phyloP scores from a whole-genome alignment of 495 filamentous ascomycete species.

The Talaromyces borbonicus region DNA sequence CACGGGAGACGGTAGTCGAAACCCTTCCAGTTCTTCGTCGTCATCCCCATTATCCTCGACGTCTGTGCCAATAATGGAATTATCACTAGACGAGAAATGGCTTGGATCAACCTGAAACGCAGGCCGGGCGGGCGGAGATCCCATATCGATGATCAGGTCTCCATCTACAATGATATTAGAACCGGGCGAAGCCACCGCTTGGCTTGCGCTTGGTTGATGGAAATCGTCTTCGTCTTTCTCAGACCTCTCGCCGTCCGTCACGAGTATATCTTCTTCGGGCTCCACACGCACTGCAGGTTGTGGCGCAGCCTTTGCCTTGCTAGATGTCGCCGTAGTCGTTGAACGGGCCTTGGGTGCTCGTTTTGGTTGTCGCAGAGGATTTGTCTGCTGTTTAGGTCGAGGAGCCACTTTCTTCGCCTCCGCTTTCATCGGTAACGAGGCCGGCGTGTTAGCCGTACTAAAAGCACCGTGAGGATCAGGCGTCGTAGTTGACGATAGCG shows the following conservation, averaged over 20 bases:
- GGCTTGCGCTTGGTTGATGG: conserved; percentile 20
- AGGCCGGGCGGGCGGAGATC: conserved; percentile 31
- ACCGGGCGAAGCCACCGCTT: conserved; percentile 25
- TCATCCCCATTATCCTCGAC: conserved; percentile 24
- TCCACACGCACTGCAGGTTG: conserved; percentile 9
- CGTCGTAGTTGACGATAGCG: conserved; percentile 24
- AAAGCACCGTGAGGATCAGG: conserved; percentile 26
- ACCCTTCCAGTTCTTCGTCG: conserved; percentile 29
- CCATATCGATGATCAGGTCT: conserved; percentile 43
- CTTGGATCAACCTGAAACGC: conserved; percentile 31
- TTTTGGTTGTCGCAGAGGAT: conserved; percentile 28
- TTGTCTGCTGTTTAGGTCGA: conserved; percentile 24
- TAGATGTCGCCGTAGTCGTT: conserved; percentile 10
- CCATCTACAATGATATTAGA: conserved; percentile 40
- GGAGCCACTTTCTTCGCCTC: conserved; percentile 20
- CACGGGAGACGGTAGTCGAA: conserved; percentile 32
- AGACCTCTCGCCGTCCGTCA: conserved; percentile 17
- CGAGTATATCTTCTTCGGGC: conserved; percentile 16
- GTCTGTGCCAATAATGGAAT: conserved; percentile 22
- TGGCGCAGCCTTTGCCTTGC: conserved; percentile 1
- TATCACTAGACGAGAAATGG: conserved; percentile 33
- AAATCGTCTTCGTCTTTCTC: conserved; percentile 21
- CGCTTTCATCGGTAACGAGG: conserved; percentile 12
- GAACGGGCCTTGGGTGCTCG: conserved; percentile 11
- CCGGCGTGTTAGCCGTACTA: conserved; percentile 26